These are phyloP conservation scores for Ceraceosorus guamensis DNA, from an alignment of 1,284 basidiomycete genomes.

Conservation along the genomic window DNA sequence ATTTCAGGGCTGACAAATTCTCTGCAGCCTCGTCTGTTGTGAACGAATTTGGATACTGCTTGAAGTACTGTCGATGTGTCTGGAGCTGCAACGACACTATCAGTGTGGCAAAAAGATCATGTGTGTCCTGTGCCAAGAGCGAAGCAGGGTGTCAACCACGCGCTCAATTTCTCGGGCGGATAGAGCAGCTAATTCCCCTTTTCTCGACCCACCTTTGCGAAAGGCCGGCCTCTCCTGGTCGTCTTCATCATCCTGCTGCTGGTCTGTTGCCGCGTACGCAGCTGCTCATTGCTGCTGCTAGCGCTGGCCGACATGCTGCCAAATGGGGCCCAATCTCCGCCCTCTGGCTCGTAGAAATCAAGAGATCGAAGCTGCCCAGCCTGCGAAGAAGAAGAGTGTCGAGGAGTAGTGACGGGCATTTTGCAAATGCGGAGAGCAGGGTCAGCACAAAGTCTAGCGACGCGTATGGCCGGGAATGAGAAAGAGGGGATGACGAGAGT, in stretches of 20 bases:
- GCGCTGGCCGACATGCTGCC: too few relatives aligned
- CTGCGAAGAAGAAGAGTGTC: too few relatives aligned
- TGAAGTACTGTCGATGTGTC: conserved; percentile 90
- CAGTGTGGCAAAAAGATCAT: conserved; percentile 94
- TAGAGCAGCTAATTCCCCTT: conserved; percentile 7
- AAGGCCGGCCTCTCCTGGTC: conserved; percentile 33
- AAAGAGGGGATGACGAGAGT: too few relatives aligned
- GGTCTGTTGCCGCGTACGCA: conserved; percentile 32
- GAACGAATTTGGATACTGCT: conserved; percentile 87
- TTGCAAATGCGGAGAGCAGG: too few relatives aligned
- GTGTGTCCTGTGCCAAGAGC: conserved; percentile 66
- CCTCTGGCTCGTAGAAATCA: too few relatives aligned
- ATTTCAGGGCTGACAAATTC: conserved; percentile 91
- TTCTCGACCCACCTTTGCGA: conserved; percentile 24
- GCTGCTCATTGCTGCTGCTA: neutral
- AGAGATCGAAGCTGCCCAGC: too few relatives aligned
- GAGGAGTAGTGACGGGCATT: too few relatives aligned
- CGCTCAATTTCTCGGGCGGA: too few relatives aligned
- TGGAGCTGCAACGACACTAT: conserved; percentile 84
- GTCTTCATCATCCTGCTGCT: conserved; percentile 46
- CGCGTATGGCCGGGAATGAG: too few relatives aligned
- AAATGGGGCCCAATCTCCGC: too few relatives aligned
- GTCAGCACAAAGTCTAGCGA: too few relatives aligned
- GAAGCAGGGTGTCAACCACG: conserved; percentile 1
- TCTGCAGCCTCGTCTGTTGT: conserved; percentile 90